phyloP scores from a whole-genome alignment of 106 monocot genomes.

The Dendrobium officinale region DNA sequence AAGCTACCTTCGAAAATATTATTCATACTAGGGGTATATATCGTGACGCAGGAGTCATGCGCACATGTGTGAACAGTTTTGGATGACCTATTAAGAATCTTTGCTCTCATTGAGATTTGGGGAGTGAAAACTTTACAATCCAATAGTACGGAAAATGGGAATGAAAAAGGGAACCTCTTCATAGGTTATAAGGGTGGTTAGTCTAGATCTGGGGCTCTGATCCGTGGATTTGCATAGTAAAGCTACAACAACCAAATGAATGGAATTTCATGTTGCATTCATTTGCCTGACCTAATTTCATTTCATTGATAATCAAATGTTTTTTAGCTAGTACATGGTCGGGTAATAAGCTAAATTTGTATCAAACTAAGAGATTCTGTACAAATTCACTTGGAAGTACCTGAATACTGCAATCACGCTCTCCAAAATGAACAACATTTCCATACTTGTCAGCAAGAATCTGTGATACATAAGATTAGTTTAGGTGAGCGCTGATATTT shows the following conservation, averaged over 20 bases:
- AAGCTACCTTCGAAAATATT: neutral
- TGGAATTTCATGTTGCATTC: too few species aligned
- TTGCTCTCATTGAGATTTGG: neutral
- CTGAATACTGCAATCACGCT: constrained; percentile 99
- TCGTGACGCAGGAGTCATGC: neutral
- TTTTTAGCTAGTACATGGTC: too few species aligned
- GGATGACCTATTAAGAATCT: neutral
- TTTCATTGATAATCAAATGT: too few species aligned
- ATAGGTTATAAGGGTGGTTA: neutral
- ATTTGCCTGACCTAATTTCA: too few species aligned
- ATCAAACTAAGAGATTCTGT: neutral
- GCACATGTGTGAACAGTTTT: neutral
- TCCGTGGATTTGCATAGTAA: too few species aligned
- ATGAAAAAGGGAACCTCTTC: neutral
- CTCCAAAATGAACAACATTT: constrained; percentile 92
- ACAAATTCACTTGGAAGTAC: constrained; percentile 25
- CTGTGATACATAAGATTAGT: constrained; percentile 21
- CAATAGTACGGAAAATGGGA: neutral
- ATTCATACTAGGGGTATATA: neutral
- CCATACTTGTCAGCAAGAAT: constrained; percentile 94
- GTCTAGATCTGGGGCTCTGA: too few species aligned
- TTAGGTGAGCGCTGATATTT: neutral
- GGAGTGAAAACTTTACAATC: neutral
- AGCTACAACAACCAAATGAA: too few species aligned
- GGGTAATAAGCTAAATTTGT: neutral